phyloP scores from a whole-genome alignment of 345 rosid species.

The Pistacia integerrima region DNA sequence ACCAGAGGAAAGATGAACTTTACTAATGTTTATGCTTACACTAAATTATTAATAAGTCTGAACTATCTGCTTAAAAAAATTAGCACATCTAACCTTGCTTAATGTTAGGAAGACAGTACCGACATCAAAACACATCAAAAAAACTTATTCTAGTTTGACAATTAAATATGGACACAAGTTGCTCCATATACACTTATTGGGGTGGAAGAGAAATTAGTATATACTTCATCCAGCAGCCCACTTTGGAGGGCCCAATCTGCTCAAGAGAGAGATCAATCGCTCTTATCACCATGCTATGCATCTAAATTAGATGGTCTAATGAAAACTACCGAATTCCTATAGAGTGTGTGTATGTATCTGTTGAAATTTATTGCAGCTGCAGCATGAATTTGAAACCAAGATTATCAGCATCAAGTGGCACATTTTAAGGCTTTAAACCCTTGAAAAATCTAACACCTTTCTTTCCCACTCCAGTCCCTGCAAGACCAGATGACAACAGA shows the following conservation, averaged over 20 bases:
- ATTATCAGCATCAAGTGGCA: background rate
- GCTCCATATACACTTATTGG: background rate
- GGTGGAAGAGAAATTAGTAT: background rate
- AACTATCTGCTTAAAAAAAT: background rate
- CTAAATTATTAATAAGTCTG: constrained; percentile 18
- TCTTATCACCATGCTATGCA: constrained; percentile 4
- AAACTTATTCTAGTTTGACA: background rate
- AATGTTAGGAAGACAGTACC: constrained; percentile 3
- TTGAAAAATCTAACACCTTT: constrained; percentile 57
- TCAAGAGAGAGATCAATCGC: background rate
- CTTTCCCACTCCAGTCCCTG: constrained; percentile 55
- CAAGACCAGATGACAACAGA: constrained; percentile 46
- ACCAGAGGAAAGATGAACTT: background rate
- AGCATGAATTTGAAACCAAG: background rate
- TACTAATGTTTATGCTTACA: background rate
- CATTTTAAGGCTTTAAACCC: constrained; percentile 36
- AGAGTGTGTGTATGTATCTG: background rate
- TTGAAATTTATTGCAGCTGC: background rate
- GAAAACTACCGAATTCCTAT: background rate
- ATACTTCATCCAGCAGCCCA: background rate
- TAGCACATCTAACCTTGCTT: constrained; percentile 16
- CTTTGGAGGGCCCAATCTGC: background rate
- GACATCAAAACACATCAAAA: constrained; percentile 15
- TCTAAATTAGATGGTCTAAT: background rate
- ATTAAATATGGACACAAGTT: background rate